phyloP scores from a whole-genome alignment of 306 rosid genomes.

The Psophocarpus tetragonolobus region DNA sequence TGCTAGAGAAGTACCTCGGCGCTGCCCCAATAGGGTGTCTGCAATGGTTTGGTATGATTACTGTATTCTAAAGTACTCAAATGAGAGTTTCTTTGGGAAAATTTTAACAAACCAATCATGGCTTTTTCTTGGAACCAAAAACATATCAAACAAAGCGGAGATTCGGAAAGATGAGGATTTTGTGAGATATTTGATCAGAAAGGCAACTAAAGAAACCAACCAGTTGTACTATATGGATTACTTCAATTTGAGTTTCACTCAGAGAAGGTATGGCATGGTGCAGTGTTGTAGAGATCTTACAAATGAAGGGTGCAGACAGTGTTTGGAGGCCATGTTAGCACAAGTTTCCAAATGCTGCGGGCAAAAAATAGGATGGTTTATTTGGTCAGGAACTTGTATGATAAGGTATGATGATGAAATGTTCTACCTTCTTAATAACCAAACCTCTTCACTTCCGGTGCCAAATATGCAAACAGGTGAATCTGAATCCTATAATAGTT shows the following conservation, averaged over 20 bases:
- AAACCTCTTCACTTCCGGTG: background rate
- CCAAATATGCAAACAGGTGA: background rate
- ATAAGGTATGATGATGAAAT: background rate
- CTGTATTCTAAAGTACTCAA: background rate
- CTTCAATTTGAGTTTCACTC: background rate
- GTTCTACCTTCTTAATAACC: background rate
- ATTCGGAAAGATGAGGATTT: background rate
- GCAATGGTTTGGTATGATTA: background rate
- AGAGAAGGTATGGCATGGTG: background rate
- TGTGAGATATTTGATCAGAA: background rate
- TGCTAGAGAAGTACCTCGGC: background rate
- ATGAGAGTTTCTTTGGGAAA: background rate
- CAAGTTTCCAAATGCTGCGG: background rate
- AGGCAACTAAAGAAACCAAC: background rate
- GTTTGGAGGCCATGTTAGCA: background rate
- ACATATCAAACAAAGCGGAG: background rate
- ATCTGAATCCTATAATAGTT: background rate
- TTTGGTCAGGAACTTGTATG: background rate
- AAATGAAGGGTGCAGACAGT: background rate
- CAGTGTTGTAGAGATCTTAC: background rate
- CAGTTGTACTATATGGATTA: background rate
- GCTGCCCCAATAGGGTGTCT: background rate
- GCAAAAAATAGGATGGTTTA: background rate
- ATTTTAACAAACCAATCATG: background rate
- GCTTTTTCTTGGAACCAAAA: background rate